Conservation (phyloP, 106 monocot species). For the Apostasia shenzhenica region DNA sequence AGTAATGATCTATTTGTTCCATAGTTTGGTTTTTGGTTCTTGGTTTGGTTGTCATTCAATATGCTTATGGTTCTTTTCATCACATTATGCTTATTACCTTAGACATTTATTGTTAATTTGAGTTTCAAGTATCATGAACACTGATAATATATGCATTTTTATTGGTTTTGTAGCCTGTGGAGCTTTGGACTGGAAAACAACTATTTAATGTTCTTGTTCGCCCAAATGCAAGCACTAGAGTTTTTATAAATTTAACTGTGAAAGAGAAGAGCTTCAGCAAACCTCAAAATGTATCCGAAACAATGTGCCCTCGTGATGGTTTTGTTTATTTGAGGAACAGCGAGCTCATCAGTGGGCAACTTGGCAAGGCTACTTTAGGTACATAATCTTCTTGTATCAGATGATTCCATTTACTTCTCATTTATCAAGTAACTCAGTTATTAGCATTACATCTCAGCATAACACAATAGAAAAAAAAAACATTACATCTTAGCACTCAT, state of each 20-base stretch:
- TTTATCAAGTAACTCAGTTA: background rate
- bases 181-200: conserved; percentile 99
- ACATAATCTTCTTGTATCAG: conserved; percentile 1
- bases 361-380: conserved; percentile 97
- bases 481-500: too few relatives aligned
- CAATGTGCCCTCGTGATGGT: conserved; percentile 84
- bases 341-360: conserved; percentile 84
- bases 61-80: too few relatives aligned
- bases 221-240: conserved; percentile 72
- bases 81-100: too few relatives aligned
- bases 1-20: background rate
- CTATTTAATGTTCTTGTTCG: conserved; percentile 88
- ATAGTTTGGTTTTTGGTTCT: background rate
- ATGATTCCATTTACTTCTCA: background rate
- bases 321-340: conserved; percentile 92
- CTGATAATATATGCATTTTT: conserved; percentile 6
- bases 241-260: conserved; percentile 70
- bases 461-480: too few relatives aligned
- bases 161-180: conserved; percentile 67
- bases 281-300: conserved; percentile 18
- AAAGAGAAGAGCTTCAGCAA: conserved; percentile 55
- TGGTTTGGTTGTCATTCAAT: background rate
- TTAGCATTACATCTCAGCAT: too few relatives aligned
- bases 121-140: background rate
- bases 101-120: too few relatives aligned